Evolutionary conservation across 257 asterid genomes (phyloP), one percentile per base, ranked within the genome.

Genomic region (Solanum pinnatisectum): DNA sequence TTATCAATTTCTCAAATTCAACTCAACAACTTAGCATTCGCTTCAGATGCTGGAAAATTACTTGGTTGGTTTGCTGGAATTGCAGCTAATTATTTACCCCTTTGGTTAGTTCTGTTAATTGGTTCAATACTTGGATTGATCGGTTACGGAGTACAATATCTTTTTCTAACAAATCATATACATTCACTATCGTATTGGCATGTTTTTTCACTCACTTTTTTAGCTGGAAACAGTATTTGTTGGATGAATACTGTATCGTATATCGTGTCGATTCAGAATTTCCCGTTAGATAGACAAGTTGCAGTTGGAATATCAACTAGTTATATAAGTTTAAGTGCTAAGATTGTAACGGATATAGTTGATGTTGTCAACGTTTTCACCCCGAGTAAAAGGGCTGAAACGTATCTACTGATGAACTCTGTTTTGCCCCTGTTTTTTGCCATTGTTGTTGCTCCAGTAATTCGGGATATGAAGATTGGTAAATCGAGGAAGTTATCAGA

Each of bases 11-110:
- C 99, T 0, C 98, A 96, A 74, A 86, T 94, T 3, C 91, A 94
- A 30, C 98, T 96, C 86, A 96, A 95, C 88, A 94, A 95, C 35
- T 93, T 96, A 8, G 98, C 99, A 20, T 92, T 93, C 23, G 99
- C 98, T 70, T 92, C 95, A 6, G 99, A 96, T 76, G 98, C 98
- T 35, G 99, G 98, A 18, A 96, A 95, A 60, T 89, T 96, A 25
- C 86, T 96, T 27, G 99, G 98, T 42, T 95, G 95, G 95, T 79
- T 94, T 67, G 92, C 98, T 65, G 98, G 99, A 16, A 20, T 92
- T 5, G 98, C 98, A 6, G 95, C 96, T 4, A 89, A 88, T 14
- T 91, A 78, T 87, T 72, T 95, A 16, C 97, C 99, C 1, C 95
- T 96, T n/a, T 90, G 95, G 94, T 36, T 94, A 1, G 96, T 96